Conservation (phyloP, 176 grass and related monocot genomes). For the Musa itinerans region DNA sequence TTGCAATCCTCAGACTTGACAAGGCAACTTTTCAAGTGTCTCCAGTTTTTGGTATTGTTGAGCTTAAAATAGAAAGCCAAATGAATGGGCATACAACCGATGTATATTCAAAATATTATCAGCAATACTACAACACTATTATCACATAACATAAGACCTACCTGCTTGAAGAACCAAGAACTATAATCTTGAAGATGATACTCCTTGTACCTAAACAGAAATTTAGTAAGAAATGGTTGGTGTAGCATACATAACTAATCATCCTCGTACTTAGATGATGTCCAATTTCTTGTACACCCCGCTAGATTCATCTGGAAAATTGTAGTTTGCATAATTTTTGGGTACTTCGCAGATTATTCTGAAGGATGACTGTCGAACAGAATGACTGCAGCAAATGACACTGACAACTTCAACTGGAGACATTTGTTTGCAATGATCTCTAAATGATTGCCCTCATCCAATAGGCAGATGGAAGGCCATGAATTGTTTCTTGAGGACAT, state of each 20-base stretch:
- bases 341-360: too few relatives aligned
- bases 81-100: conserved; percentile 4
- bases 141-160: conserved; percentile 16
- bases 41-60: conserved; percentile 73
- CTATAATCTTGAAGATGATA: conserved; percentile 94
- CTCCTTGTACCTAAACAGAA: conserved; percentile 66
- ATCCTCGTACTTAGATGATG: neutral
- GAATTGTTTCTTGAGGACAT: too few relatives aligned
- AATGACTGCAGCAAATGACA: too few relatives aligned
- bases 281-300: too few relatives aligned
- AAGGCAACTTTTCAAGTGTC: conserved; percentile 75
- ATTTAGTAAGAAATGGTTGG: conserved; percentile 11
- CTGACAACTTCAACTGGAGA: too few relatives aligned
- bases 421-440: too few relatives aligned
- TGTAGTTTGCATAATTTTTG: too few relatives aligned
- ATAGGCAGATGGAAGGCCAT: too few relatives aligned
- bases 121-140: neutral
- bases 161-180: conserved; percentile 96
- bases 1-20: conserved; percentile 89
- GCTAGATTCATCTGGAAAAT: too few relatives aligned
- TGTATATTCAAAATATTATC: conserved; percentile 20
- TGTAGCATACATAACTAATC: neutral
- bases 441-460: too few relatives aligned
- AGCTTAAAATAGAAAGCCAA: conserved; percentile 35
- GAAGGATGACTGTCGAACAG: too few relatives aligned